These are phyloP conservation scores for Linnemannia elongata DNA, from an alignment of 192 early-diverging fungal species.

Conservation along the genomic window DNA sequence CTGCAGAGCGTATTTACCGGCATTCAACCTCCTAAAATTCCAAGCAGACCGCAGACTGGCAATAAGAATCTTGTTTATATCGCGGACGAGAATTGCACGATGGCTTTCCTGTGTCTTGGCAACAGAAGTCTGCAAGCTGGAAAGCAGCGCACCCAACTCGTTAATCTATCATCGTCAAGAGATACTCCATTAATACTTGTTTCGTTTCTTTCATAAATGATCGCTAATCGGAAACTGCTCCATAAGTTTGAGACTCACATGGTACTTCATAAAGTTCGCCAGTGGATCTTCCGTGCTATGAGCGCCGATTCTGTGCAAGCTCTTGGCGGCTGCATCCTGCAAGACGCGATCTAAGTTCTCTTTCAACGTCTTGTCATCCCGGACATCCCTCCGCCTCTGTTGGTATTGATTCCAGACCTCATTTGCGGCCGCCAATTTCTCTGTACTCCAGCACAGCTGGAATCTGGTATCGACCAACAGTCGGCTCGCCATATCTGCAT, in stretches of 20 bases:
- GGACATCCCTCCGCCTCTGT: slow-evolving; percentile 12
- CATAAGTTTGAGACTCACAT: slow-evolving; percentile 13
- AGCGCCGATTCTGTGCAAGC: slow-evolving; percentile 12
- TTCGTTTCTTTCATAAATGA: not conserved
- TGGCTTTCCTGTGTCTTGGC: slow-evolving; percentile 4
- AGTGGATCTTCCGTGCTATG: slow-evolving; percentile 28
- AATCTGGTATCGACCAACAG: slow-evolving; percentile 50
- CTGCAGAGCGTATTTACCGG: slow-evolving; percentile 30
- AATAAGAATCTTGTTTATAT: slow-evolving; percentile 45
- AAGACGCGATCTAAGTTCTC: slow-evolving; percentile 29
- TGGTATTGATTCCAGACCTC: slow-evolving; percentile 51
- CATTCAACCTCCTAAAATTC: slow-evolving; percentile 45
- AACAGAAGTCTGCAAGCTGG: slow-evolving; percentile 14
- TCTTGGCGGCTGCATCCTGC: slow-evolving; percentile 27
- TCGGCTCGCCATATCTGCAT: slow-evolving; percentile 30
- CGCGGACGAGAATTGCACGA: slow-evolving; percentile 15
- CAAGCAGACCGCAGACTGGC: slow-evolving; percentile 41
- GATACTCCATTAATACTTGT: not conserved
- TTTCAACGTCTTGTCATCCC: slow-evolving; percentile 4
- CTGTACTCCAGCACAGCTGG: slow-evolving; percentile 53
- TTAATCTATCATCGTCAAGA: slow-evolving; percentile 20
- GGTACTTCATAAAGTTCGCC: slow-evolving; percentile 41
- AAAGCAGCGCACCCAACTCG: slow-evolving; percentile 16
- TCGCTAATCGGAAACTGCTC: not conserved
- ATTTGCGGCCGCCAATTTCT: slow-evolving; percentile 48